These are phyloP conservation scores for Calonectria hawksworthii DNA, from an alignment of 2,329 filamentous ascomycete species.

Conservation along the genomic window DNA sequence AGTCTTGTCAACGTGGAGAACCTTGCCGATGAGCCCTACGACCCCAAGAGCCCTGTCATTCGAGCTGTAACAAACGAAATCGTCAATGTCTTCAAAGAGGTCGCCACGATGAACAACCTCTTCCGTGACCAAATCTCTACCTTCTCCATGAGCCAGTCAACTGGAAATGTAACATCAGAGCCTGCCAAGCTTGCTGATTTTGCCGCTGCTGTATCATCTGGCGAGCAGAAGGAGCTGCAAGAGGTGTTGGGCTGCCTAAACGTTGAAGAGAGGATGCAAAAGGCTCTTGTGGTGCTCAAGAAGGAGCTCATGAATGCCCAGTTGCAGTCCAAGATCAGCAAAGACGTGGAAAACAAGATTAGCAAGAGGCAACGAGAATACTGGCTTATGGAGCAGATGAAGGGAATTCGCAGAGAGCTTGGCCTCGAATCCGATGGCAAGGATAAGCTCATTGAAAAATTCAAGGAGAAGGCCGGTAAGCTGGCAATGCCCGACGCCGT, in stretches of 20 bases:
- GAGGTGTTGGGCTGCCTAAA: constrained; percentile 91
- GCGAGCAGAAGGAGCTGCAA: constrained; percentile 92
- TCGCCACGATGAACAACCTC: constrained; percentile 91
- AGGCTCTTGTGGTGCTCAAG: constrained; percentile 92
- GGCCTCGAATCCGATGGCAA: constrained; percentile 98
- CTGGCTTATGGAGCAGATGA: constrained; percentile 99
- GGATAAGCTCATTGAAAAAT: constrained; percentile 97
- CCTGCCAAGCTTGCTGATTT: constrained; percentile 97
- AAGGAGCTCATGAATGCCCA: constrained; percentile 99
- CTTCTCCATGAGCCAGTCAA: constrained; percentile 95
- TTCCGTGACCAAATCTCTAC: constrained; percentile 98
- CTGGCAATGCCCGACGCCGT: constrained; percentile 97
- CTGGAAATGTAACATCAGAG: constrained; percentile 94
- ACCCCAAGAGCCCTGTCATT: constrained; percentile 90
- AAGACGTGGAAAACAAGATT: constrained; percentile 97
- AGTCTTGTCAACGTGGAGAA: constrained; percentile 98
- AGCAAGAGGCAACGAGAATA: constrained; percentile 98
- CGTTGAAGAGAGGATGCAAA: constrained; percentile 92
- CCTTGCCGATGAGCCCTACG: constrained; percentile 87
- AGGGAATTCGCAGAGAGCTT: constrained; percentile 94
- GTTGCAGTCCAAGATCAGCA: constrained; percentile 95
- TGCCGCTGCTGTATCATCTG: constrained; percentile 95
- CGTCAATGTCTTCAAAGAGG: constrained; percentile 98
- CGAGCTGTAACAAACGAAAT: constrained; percentile 97
- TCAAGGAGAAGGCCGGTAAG: constrained; percentile 94